Base-by-base conservation (phyloP, 2,329 filamentous ascomycete genomes). In the Xylariaceae sp. region DNA sequence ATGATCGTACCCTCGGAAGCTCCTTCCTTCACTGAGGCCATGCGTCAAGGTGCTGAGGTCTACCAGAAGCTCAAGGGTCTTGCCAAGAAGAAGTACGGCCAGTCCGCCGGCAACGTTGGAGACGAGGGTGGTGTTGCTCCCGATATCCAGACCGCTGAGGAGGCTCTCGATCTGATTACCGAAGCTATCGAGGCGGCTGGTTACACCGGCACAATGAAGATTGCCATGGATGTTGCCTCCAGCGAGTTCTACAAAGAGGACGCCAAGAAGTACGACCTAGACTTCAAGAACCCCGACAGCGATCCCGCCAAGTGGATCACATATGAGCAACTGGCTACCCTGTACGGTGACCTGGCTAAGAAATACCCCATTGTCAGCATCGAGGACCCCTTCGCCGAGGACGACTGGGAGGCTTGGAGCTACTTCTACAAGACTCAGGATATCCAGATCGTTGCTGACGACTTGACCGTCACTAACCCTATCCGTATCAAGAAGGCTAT, bases 381-480 rank as follows among this genome's bases (percentile, higher is more conserved):
- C 63, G 93, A 98, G 79, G 93, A 98, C 71, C 93, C 93, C 68
- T 98, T 98, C 75, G 92, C 89, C 56, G 93, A 98, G 83, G 93
- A 97, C 66, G 93, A 98, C 80, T 98, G 93, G 93, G 92, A 97
- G 83, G 93, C 93, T 53, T 98, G 93, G 93, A 95, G 88, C 83
- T 95, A 97, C 85, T 98, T 97, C 86, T 95, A 86, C 86, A 96
- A 96, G 87, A 93, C 88, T 64, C 90, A 89, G 67, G 85, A 96
- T 74, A 91, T 94, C 80, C 93, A 98, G 82, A 90, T 98, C 68
- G 93, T 98, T 59, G 93, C 85, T 77, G 93, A 98, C 68, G 93
- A 98, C 69, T 75, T 98, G 81, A 97, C 93, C 59, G 93, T 98
- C 73, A 98, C 93, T 74, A 98, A 98, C 85, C 93, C 93, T 55